Evolutionary conservation across 2,329 filamentous ascomycete species (phyloP).

Genomic region (Ophiosphaerella herpotricha): DNA sequence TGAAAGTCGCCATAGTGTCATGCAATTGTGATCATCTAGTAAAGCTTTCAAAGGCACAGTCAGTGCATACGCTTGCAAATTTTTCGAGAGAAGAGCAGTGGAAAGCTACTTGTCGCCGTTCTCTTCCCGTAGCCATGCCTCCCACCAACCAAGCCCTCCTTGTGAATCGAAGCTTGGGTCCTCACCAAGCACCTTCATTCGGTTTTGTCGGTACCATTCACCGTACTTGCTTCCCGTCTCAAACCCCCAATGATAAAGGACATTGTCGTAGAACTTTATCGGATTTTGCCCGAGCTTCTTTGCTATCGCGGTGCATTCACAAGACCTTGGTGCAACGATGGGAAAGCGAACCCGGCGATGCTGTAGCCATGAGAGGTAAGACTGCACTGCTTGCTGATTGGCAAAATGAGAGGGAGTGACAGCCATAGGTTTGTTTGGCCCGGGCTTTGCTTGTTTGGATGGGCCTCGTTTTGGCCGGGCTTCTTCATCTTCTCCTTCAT

Average conservation of each 20-base stretch:
- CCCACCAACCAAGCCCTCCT: neutral
- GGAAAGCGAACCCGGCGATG: slow-evolving; percentile 1
- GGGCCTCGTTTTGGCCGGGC: too few relatives aligned
- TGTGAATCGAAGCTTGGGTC: slow-evolving; percentile 2
- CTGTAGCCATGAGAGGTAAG: slow-evolving; percentile 6
- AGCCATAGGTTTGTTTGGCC: neutral
- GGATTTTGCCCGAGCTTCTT: neutral
- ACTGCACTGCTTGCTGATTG: neutral
- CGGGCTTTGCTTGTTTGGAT: neutral
- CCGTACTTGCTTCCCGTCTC: slow-evolving; percentile 1
- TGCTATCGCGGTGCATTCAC: slow-evolving; percentile 1
- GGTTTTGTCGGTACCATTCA: slow-evolving; percentile 1
- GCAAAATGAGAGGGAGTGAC: neutral
- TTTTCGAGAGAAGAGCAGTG: too few relatives aligned
- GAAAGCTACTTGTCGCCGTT: neutral
- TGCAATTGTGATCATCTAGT: too few relatives aligned
- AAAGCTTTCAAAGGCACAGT: too few relatives aligned
- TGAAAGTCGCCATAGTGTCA: too few relatives aligned
- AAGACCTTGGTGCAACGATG: neutral
- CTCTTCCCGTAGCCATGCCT: neutral
- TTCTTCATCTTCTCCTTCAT: too few relatives aligned
- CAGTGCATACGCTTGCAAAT: too few relatives aligned
- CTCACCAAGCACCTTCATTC: slow-evolving; percentile 2
- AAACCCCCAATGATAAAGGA: slow-evolving; percentile 1
- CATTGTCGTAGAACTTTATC: neutral